These are phyloP conservation scores for Cerrena zonata DNA, from an alignment of 1,284 basidiomycete genomes.

Conservation along the genomic window DNA sequence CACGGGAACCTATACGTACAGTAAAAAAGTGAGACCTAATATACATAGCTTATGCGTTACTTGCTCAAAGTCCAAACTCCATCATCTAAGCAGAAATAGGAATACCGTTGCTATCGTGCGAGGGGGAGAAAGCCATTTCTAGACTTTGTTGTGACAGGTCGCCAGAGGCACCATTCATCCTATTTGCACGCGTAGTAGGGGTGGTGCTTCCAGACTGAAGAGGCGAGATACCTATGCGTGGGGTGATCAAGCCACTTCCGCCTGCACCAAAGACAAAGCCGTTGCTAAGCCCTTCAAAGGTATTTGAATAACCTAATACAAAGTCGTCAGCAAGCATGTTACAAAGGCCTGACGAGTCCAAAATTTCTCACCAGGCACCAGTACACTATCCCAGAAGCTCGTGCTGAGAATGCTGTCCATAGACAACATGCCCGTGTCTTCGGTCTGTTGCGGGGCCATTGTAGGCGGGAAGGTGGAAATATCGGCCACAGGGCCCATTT, in stretches of 20 bases:
- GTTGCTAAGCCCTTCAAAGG: slow-evolving; percentile 72
- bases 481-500: slow-evolving; percentile 75
- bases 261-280: slow-evolving; percentile 77
- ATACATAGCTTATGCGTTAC: no score
- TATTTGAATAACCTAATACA: slow-evolving; percentile 61
- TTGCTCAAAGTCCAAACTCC: not conserved
- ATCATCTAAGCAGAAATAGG: slow-evolving; percentile 1
- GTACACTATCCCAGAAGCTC: slow-evolving; percentile 78
- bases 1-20: not conserved
- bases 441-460: slow-evolving; percentile 52
- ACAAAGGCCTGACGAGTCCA: slow-evolving; percentile 13
- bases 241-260: slow-evolving; percentile 69
- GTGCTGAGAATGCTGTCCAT: slow-evolving; percentile 76
- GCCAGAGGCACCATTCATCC: slow-evolving; percentile 1
- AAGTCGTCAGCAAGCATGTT: not conserved
- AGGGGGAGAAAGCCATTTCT: slow-evolving; percentile 20
- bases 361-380: slow-evolving; percentile 77
- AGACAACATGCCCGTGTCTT: slow-evolving; percentile 50
- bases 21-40: not conserved
- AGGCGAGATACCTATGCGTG: slow-evolving; percentile 34
- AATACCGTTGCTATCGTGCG: slow-evolving; percentile 2
- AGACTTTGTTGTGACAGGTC: slow-evolving; percentile 21
- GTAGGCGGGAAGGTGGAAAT: slow-evolving; percentile 78
- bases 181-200: slow-evolving; percentile 25
- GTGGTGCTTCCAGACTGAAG: slow-evolving; percentile 32